Percentiles rank a stretch among this genome's conserved stretches.
These are phyloP conservation scores for Sarcomyxa edulis DNA, from an alignment of 768 basidiomycete species.

Conservation along the genomic window DNA sequence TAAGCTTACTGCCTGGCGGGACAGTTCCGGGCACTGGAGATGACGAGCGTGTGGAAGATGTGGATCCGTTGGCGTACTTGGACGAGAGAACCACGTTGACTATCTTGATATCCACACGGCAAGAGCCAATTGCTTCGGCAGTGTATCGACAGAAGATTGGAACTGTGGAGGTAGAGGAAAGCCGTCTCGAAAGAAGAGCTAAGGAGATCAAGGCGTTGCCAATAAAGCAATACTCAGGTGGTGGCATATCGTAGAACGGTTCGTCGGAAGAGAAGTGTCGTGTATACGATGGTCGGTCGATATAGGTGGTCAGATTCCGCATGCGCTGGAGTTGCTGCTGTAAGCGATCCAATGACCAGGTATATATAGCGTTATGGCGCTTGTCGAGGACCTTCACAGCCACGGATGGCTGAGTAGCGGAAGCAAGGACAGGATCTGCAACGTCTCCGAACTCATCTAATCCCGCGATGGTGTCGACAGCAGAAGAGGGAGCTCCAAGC, in stretches of 20 bases:
- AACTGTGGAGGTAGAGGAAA: constrained; percentile 69
- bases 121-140: constrained; percentile 92
- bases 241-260: constrained; percentile 86
- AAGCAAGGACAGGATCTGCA: constrained; percentile 73
- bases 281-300: constrained; percentile 89
- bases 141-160: constrained; percentile 95
- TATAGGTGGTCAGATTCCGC: constrained; percentile 87
- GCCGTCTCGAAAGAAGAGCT: constrained; percentile 69
- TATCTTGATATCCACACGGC: constrained; percentile 80
- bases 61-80: constrained; percentile 56
- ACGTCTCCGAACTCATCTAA: constrained; percentile 92
- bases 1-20: constrained; percentile 74
- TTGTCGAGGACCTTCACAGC: constrained; percentile 91
- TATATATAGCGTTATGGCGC: constrained; percentile 79
- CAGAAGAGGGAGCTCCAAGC: constrained; percentile 73
- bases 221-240: constrained; percentile 89
- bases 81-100: constrained; percentile 62
- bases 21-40: constrained; percentile 68
- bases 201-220: constrained; percentile 84
- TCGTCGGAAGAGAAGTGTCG: constrained; percentile 92
- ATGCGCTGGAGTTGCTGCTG: constrained; percentile 87
- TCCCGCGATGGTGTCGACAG: constrained; percentile 80
- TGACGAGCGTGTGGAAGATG: constrained; percentile 64
- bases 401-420: constrained; percentile 74
- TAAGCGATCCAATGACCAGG: constrained; percentile 88